These are phyloP conservation scores for Lichtheimia ornata DNA, from an alignment of 371 early-diverging fungal genomes.

Conservation along the genomic window DNA sequence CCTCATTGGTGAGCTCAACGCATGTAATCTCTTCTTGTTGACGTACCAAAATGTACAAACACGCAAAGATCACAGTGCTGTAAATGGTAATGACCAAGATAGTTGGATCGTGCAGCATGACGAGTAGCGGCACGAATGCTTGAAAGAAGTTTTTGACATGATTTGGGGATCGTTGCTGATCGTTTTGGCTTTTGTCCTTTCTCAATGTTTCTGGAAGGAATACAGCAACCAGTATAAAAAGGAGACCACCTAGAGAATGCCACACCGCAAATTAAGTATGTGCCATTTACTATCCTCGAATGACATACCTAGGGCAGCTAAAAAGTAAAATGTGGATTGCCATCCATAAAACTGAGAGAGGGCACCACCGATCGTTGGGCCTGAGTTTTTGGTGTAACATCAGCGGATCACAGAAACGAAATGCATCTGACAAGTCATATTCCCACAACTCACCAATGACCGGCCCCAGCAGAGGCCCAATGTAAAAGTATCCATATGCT, in stretches of 20 bases:
- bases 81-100: conserved; percentile 27
- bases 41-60: conserved; percentile 29
- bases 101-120: conserved; percentile 26
- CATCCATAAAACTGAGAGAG: conserved; percentile 63
- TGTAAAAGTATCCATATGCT: conserved; percentile 36
- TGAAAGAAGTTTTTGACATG: conserved; percentile 2
- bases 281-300: neutral
- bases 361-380: conserved; percentile 29
- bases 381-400: neutral
- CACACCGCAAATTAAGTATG: neutral
- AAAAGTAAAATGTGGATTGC: conserved; percentile 66
- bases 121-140: conserved; percentile 23
- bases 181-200: conserved; percentile 1
- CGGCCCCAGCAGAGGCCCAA: conserved; percentile 23
- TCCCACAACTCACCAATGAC: conserved; percentile 18
- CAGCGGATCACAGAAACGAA: neutral
- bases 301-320: conserved; percentile 46
- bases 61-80: conserved; percentile 31
- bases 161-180: neutral
- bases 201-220: conserved; percentile 36
- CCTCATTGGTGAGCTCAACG: no score
- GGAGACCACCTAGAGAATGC: conserved; percentile 10
- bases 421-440: neutral
- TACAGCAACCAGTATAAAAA: conserved; percentile 19
- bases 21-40: no score